A percentile compares a stretch with the other conserved stretches of the same genome.
Conservation (phyloP, 2,329 filamentous ascomycete genomes). For the Diaporthe eres region DNA sequence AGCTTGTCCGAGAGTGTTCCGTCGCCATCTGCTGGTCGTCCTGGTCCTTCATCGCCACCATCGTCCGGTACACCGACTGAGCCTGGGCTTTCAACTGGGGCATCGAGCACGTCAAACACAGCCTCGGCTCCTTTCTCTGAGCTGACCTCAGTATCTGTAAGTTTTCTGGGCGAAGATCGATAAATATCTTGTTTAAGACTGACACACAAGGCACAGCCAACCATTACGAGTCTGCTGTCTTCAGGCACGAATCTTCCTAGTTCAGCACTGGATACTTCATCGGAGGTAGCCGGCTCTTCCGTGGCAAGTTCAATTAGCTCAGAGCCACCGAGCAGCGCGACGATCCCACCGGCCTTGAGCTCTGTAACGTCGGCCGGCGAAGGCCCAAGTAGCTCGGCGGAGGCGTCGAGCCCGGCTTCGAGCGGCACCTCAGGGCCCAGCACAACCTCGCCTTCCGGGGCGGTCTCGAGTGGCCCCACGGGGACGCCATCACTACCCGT, state of each 20-base stretch:
- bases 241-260: neutral
- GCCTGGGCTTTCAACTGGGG: neutral
- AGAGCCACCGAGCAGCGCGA: neutral
- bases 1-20: neutral
- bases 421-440: neutral
- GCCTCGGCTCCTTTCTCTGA: neutral
- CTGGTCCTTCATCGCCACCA: neutral
- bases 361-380: neutral
- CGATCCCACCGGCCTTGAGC: neutral
- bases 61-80: neutral
- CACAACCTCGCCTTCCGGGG: neutral
- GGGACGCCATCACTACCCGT: neutral
- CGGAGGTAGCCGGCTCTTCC: slow-evolving; percentile 7
- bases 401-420: neutral
- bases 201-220: neutral
- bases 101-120: slow-evolving; percentile 6
- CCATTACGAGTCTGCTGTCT: neutral
- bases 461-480: neutral
- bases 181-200: neutral
- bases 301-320: slow-evolving; percentile 3
- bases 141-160: slow-evolving; percentile 28
- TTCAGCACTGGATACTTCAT: neutral
- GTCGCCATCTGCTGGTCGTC: neutral
- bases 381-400: slow-evolving; percentile 12
- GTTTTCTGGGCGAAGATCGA: neutral